phyloP scores from a whole-genome alignment of 2,329 filamentous ascomycete species.

The Stylonectria norvegica region DNA sequence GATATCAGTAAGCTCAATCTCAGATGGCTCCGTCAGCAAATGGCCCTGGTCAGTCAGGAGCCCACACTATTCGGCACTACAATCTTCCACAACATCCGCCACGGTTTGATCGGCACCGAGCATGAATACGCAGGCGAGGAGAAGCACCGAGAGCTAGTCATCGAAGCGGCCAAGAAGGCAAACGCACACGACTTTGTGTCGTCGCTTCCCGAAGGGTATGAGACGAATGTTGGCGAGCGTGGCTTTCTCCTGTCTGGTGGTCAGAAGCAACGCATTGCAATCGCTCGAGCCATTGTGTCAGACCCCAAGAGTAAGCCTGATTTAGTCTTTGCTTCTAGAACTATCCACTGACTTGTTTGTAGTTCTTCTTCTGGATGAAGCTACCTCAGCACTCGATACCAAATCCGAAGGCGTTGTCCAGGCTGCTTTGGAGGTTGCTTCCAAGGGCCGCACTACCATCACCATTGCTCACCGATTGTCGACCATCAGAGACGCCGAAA shows the following conservation, averaged over 20 bases:
- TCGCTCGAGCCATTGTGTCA: conserved; percentile 84
- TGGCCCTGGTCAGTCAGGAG: conserved; percentile 90
- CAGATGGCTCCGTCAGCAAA: conserved; percentile 86
- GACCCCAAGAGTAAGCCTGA: conserved; percentile 70
- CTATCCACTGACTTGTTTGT: conserved; percentile 10
- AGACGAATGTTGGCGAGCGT: conserved; percentile 92
- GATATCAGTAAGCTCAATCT: conserved; percentile 81
- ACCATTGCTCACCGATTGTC: conserved; percentile 93
- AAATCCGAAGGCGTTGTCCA: conserved; percentile 94
- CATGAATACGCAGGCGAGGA: conserved; percentile 66
- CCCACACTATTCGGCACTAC: conserved; percentile 86
- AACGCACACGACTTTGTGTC: conserved; percentile 93
- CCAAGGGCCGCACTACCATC: conserved; percentile 86
- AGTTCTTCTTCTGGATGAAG: conserved; percentile 88
- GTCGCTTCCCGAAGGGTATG: conserved; percentile 78
- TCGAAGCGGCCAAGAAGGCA: conserved; percentile 80
- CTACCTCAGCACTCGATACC: conserved; percentile 89
- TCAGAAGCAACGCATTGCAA: conserved; percentile 95
- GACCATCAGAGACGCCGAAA: conserved; percentile 90
- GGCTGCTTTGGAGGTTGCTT: conserved; percentile 81
- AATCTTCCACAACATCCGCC: conserved; percentile 85
- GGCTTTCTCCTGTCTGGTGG: conserved; percentile 91
- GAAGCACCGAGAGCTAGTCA: conserved; percentile 66
- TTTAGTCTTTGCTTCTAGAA: background rate
- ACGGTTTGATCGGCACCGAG: conserved; percentile 82